Evolutionary conservation across 257 asterid genomes (phyloP).

Genomic region (Marsdenia floribunda): DNA sequence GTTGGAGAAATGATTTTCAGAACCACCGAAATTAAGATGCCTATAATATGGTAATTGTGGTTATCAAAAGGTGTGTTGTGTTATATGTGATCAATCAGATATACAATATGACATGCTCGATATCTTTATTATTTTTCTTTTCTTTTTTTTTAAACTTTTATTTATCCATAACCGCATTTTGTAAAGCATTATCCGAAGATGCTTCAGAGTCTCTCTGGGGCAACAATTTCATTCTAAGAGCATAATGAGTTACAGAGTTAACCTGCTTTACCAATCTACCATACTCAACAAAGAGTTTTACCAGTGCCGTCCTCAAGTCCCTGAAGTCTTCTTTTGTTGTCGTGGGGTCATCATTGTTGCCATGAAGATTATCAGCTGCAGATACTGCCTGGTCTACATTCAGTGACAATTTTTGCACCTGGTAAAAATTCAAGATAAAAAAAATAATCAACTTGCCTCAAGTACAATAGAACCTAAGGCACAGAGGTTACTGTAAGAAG

Average conservation of each 20-base stretch:
- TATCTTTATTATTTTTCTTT: too few species aligned
- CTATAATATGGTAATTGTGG: conserved; percentile 2
- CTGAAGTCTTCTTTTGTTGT: conserved; percentile 19
- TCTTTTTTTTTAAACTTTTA: conserved; percentile 1
- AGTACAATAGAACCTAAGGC: neutral
- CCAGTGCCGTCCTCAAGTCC: conserved; percentile 50
- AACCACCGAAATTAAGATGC: conserved; percentile 1
- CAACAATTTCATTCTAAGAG: conserved; percentile 39
- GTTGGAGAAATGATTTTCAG: conserved; percentile 13
- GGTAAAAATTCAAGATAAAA: conserved; percentile 7
- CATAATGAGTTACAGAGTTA: conserved; percentile 44
- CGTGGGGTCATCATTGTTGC: conserved; percentile 17
- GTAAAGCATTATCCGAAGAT: conserved; percentile 39
- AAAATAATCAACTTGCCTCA: neutral
- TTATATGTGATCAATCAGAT: conserved; percentile 24
- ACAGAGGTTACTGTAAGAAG: neutral
- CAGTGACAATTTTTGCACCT: conserved; percentile 46
- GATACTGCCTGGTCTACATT: conserved; percentile 32
- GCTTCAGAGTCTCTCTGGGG: conserved; percentile 31
- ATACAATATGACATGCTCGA: conserved; percentile 37
- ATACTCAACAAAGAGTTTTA: conserved; percentile 47
- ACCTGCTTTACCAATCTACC: conserved; percentile 73
- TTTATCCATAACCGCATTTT: conserved; percentile 30
- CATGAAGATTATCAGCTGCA: conserved; percentile 25
- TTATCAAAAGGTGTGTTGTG: neutral